Conservation (phyloP, 139 green algal genomes). For the Chlorella sp. region DNA sequence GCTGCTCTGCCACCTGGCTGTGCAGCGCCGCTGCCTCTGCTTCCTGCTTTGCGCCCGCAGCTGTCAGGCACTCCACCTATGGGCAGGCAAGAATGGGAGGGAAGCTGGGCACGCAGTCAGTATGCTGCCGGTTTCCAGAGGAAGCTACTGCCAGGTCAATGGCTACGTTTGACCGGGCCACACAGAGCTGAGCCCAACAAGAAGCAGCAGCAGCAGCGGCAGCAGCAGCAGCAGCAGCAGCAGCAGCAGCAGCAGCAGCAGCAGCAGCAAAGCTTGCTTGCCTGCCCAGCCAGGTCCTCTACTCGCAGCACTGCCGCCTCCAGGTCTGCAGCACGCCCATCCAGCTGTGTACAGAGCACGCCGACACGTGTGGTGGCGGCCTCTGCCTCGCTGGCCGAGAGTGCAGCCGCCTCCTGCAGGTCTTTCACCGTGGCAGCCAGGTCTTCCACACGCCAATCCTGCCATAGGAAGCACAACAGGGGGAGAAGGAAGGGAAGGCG, state of each 20-base stretch:
- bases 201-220: no score
- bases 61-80: not conserved
- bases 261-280: not conserved
- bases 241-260: no score
- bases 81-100: not conserved
- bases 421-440: slow-evolving; percentile 4
- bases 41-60: not conserved
- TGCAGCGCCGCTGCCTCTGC: not conserved
- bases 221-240: not conserved
- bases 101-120: not conserved
- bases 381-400: not conserved
- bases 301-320: not conserved
- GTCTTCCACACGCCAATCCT: slow-evolving; percentile 45
- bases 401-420: not conserved
- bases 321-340: not conserved
- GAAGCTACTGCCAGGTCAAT: no score
- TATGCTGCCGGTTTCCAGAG: no score
- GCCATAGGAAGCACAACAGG: not conserved
- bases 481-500: not conserved
- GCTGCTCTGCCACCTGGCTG: not conserved
- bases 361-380: not conserved
- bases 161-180: not conserved
- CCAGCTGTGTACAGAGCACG: not conserved
- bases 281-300: not conserved
- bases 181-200: no score